Evolutionary conservation across 805 yeast species (phyloP), one percentile per base, ranked within the genome.

Genomic region (Spathaspora gorwiae): DNA sequence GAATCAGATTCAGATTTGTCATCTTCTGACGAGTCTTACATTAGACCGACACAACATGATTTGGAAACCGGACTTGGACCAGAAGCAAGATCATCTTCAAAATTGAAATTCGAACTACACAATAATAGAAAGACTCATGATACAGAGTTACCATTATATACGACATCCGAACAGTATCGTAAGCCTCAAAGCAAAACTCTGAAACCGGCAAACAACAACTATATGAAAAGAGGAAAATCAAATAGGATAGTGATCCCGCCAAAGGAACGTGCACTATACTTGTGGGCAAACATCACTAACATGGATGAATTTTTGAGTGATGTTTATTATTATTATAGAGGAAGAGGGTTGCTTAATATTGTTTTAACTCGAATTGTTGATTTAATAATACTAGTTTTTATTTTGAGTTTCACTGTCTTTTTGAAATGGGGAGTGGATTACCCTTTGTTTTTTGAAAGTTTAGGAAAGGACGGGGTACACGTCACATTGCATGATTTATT

Each of bases 201-300:
- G 3, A 29, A 34, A 26, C n/a, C 39, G 37, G 19, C 36, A 13
- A 27, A 44, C 15, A 48, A 33, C 24, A 50, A 41, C 31, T 50
- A 37, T 39, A 42, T 34, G 42, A 37, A 40, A 41, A 39, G 40
- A 40, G 44, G 42, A 36, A 45, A 33, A 44, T 47, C 39, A 19
- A 52, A 47, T 15, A 47, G 45, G 24, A 53, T 59, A 40, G 47
- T 64, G 5, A 69, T 72, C 19, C 74, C 76, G 12, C 75, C 75
- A 4, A 64, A 62, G 40, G 97, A 90, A 58, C 70, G 89, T 40
- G 96, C 98, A 0, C 69, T 87, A 13, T 94, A 97, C 89, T 76
- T 88, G 48, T 94, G 99, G 98, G 96, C 98, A 1, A 94, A 94
- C 57, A 88, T 94, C 24, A 88, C 87, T 53, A 94, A 94, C 62